Evolutionary conservation across 2,329 filamentous ascomycete genomes (phyloP).

Genomic region (Ophiostoma sp.): DNA sequence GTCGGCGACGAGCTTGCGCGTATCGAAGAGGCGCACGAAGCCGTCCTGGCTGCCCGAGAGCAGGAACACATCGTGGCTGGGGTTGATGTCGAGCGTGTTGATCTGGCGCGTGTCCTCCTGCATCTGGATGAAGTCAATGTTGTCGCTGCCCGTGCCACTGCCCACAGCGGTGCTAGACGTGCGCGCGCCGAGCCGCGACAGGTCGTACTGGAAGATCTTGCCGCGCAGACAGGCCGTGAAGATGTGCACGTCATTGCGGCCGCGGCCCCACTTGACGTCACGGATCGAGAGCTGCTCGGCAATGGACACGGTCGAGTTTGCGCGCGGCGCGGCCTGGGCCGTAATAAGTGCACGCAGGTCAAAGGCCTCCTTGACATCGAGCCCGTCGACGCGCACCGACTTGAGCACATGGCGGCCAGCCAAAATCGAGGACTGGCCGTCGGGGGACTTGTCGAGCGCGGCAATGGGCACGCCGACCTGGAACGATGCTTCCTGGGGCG

Average conservation of each 20-base stretch:
- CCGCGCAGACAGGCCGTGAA: conserved; percentile 60
- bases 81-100: conserved; percentile 59
- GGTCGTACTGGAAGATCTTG: conserved; percentile 60
- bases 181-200: conserved; percentile 42
- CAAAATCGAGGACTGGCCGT: conserved; percentile 51
- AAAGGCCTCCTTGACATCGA: conserved; percentile 49
- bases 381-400: conserved; percentile 49
- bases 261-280: conserved; percentile 53
- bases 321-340: conserved; percentile 41
- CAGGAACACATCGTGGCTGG: conserved; percentile 51
- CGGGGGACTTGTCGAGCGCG: conserved; percentile 54
- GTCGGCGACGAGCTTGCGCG: conserved; percentile 40
- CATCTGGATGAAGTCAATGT: conserved; percentile 51
- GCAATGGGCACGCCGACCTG: conserved; percentile 48
- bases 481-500: conserved; percentile 52
- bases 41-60: conserved; percentile 61
- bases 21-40: conserved; percentile 56
- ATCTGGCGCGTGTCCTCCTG: conserved; percentile 59
- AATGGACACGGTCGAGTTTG: conserved; percentile 36
- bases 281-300: conserved; percentile 59
- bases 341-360: conserved; percentile 54
- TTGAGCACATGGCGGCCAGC: conserved; percentile 58
- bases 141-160: conserved; percentile 32
- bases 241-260: conserved; percentile 46
- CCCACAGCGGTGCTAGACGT: not conserved